Base-by-base conservation (phyloP, 2,329 filamentous ascomycete species). In the Epichloe elymi region DNA sequence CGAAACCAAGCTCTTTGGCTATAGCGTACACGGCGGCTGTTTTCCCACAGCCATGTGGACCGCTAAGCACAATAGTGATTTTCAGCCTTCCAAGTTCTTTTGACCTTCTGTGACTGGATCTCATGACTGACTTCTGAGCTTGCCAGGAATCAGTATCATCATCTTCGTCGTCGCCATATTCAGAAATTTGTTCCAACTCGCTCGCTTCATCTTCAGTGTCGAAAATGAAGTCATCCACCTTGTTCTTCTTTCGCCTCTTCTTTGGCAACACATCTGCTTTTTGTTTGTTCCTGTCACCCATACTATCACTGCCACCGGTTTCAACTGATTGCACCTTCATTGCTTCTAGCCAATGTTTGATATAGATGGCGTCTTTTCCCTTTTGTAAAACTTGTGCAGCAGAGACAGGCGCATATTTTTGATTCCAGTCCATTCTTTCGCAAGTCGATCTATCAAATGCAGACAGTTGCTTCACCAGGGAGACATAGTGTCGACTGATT, bases 11-110 rank as follows among this genome's bases (percentile, higher is more conserved):
- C 67, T 98, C 91, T 61, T 87, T 91, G 4, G 93, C 91, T 41
- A 90, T 85, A 4, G 93, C 93, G 65, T 94, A 90, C 0, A 96
- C 85, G 1, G 89, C 82, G 5, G 94, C 90, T 12, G 90, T 95
- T 69, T 98, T 98, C 3, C 93, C 94, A 63, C 85, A 91, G 0
- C 93, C 93, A 57, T 86, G 76, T 3, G 91, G 88, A 0, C 93
- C 93, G 60, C 88, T 96, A 35, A 98, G 74, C 7, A 98, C 71
- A n/a, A 96, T 79, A 0, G 84, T 79, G 66, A 96, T 96, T 48
- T 76, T 75, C 35, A 84, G 63, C 46, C 77, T 79, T 8, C 66
- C 61, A 12, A 65, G 60, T 7, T 74, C 71, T 53, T 72, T 77
- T 26, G 63, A 58, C 20, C 61, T 62, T 50, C 62, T 54, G 48